Conservation (phyloP, 768 basidiomycete genomes). For the Lactifluus hygrophoroides region DNA sequence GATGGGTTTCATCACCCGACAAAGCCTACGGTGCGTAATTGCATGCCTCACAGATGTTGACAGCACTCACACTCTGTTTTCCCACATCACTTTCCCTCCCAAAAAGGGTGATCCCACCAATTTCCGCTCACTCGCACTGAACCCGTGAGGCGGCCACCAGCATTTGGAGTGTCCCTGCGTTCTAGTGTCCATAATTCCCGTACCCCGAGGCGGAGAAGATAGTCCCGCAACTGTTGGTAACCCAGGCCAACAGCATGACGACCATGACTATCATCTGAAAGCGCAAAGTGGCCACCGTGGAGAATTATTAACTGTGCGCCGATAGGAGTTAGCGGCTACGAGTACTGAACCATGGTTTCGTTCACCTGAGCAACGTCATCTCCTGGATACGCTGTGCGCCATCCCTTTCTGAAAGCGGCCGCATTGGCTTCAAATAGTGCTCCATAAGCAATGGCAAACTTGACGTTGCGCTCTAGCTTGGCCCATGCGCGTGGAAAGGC, state of each 20-base stretch:
- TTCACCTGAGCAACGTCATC: constrained; percentile 66
- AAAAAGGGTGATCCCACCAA: constrained; percentile 57
- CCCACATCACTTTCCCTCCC: constrained; percentile 27
- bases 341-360: constrained; percentile 20
- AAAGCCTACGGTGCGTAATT: neutral
- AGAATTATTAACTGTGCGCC: constrained; percentile 55
- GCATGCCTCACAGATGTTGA: neutral
- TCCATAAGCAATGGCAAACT: constrained; percentile 66
- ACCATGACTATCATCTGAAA: constrained; percentile 97
- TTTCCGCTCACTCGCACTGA: constrained; percentile 39
- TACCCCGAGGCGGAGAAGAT: constrained; percentile 54
- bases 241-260: constrained; percentile 83
- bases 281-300: constrained; percentile 61
- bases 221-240: constrained; percentile 57
- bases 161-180: constrained; percentile 32
- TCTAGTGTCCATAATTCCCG: constrained; percentile 58
- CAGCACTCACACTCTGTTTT: neutral
- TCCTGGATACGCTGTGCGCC: constrained; percentile 79
- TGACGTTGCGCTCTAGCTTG: constrained; percentile 67
- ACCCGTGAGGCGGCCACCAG: constrained; percentile 37
- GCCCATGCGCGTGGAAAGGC: constrained; percentile 52
- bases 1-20: neutral
- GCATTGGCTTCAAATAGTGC: constrained; percentile 92
- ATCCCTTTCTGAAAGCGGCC: constrained; percentile 87
- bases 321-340: neutral